Evolutionary conservation across 1,284 basidiomycete genomes (phyloP), one percentile per base, ranked within the genome.

Genomic region (Omphalotus olearius): DNA sequence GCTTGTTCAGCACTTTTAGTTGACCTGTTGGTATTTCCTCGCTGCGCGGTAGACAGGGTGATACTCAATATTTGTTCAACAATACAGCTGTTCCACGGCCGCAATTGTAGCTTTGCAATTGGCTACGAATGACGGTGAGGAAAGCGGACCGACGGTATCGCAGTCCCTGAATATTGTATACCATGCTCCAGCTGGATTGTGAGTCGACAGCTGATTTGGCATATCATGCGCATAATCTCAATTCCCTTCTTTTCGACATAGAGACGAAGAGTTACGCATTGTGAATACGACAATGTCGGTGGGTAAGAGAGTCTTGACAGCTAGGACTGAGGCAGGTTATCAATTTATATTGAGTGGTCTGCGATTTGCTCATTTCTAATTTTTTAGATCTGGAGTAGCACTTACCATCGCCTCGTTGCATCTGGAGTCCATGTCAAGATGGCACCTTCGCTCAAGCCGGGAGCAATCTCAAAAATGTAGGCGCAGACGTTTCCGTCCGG

Each of bases 141-240:
- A 10, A 16, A 11, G 17, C 16, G 17, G 18, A 36, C 37, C 20
- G 13, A 58, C 40, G 4, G 66, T 75, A 18, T 73, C 74, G 0
- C 71, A 71, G 52, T 63, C 73, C 4, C 59, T 75, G 51, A 62
- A 66, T 36, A 59, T 74, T 2, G 57, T 69, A 0, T 76, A 68
- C 47, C 73, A 75, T 36, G 64, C 69, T 18, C 72, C 74, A 6
- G 72, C 73, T 3, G 41, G 60, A 5, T 48, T 60, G 73, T 74
- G 52, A 53, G 70, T 53, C 4, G 17, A 7, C 9, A 2, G 9
- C 2, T 14, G 10, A 17, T 5, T 17, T 20, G 33, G 38, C 23
- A 16, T 20, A 7, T 7, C n/a, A 6, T 26, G 6, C 26, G 17
- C 10, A 14, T 3, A 26, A 14, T 10, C 42, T 45, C 20, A 44